phyloP scores from a whole-genome alignment of 2,329 filamentous ascomycete genomes.

The Paecilomyces sp. region DNA sequence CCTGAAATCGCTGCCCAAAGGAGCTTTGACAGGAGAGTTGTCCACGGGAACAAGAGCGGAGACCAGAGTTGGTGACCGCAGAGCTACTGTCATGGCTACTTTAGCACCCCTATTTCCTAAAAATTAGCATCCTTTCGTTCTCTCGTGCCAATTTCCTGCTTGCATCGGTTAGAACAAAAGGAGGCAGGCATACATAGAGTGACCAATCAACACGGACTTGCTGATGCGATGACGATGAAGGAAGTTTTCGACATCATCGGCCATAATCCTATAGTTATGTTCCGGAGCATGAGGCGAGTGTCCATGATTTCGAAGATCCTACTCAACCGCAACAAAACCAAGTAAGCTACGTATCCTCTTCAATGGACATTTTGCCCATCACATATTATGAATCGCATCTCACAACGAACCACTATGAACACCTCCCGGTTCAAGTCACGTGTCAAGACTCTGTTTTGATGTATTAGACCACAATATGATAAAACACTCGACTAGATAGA shows the following conservation, averaged over 20 bases:
- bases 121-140: neutral
- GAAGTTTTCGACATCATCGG: constrained; percentile 74
- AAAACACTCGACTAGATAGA: neutral
- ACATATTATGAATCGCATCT: constrained; percentile 2
- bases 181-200: constrained; percentile 66
- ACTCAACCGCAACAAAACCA: neutral
- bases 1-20: constrained; percentile 65
- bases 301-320: constrained; percentile 92
- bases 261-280: constrained; percentile 79
- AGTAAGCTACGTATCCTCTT: neutral
- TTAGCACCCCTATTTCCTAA: constrained; percentile 68
- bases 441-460: constrained; percentile 59
- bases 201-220: constrained; percentile 73
- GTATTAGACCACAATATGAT: neutral
- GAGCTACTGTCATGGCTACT: constrained; percentile 78
- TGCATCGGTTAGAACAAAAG: neutral
- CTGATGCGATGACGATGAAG: constrained; percentile 63
- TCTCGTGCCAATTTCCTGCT: neutral
- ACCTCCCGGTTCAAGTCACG: constrained; percentile 73
- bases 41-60: constrained; percentile 74
- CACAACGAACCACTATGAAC: constrained; percentile 63
- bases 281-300: constrained; percentile 69
- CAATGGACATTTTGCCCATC: neutral
- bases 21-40: constrained; percentile 81
- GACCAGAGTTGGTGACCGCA: constrained; percentile 61